Evolutionary conservation across 768 basidiomycete genomes (phyloP).

Genomic region (Rhizopogon sp.): DNA sequence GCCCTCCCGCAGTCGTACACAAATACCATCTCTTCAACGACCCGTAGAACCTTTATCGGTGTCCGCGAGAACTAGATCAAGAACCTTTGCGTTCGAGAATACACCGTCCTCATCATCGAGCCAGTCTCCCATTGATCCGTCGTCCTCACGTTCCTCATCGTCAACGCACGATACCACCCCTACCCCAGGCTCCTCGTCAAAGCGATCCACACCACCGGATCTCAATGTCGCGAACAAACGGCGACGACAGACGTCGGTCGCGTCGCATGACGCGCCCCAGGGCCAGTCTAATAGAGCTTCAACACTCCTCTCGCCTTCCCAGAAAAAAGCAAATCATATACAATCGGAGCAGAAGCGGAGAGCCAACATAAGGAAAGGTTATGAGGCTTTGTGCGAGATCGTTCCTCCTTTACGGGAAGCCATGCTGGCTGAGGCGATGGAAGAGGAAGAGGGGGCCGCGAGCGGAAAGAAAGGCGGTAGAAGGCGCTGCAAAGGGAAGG

Average conservation of each 20-base stretch:
- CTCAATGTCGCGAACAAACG: slow-evolving; percentile 28
- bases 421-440: slow-evolving; percentile 45
- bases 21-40: slow-evolving; percentile 14
- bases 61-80: slow-evolving; percentile 6
- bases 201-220: slow-evolving; percentile 22
- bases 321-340: slow-evolving; percentile 93
- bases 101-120: slow-evolving; percentile 22
- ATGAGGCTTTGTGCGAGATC: slow-evolving; percentile 80
- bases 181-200: slow-evolving; percentile 10
- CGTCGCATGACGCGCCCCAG: slow-evolving; percentile 11
- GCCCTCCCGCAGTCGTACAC: slow-evolving; percentile 8
- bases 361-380: slow-evolving; percentile 84
- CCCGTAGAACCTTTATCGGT: slow-evolving; percentile 6
- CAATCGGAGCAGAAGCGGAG: slow-evolving; percentile 92
- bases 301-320: slow-evolving; percentile 65
- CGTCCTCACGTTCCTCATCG: slow-evolving; percentile 12
- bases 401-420: slow-evolving; percentile 82
- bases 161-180: slow-evolving; percentile 5
- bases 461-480: slow-evolving; percentile 31
- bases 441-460: slow-evolving; percentile 49
- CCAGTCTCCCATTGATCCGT: slow-evolving; percentile 17
- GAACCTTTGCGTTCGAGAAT: slow-evolving; percentile 9
- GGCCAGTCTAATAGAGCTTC: slow-evolving; percentile 7
- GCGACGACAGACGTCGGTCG: slow-evolving; percentile 17
- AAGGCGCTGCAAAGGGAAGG: slow-evolving; percentile 32